These are phyloP conservation scores for Apophysomyces variabilis DNA, from an alignment of 371 early-diverging fungal genomes.

Conservation along the genomic window DNA sequence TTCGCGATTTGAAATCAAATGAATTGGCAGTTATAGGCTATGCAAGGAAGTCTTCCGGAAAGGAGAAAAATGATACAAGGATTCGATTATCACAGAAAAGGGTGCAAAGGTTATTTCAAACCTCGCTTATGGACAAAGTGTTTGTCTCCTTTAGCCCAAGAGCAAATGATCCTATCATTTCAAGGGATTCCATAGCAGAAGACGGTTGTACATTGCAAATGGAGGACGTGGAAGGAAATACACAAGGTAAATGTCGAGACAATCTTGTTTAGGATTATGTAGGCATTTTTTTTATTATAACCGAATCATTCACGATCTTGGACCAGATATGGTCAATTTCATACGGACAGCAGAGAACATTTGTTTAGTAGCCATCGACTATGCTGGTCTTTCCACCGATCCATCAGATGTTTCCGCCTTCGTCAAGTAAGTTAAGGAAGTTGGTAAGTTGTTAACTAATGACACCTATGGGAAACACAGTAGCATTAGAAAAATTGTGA, in stretches of 20 bases:
- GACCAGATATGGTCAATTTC: too few relatives aligned
- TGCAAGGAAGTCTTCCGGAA: slow-evolving; percentile 10
- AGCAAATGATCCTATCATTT: background rate
- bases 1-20: background rate
- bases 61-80: slow-evolving; percentile 12
- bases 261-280: too few relatives aligned
- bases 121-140: slow-evolving; percentile 18
- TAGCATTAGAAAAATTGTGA: too few relatives aligned
- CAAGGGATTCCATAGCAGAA: slow-evolving; percentile 1
- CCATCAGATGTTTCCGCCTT: too few relatives aligned
- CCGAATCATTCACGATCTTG: too few relatives aligned
- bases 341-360: too few relatives aligned
- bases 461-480: too few relatives aligned
- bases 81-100: slow-evolving; percentile 11
- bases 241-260: background rate
- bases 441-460: too few relatives aligned
- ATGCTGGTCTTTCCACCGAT: too few relatives aligned
- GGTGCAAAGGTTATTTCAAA: slow-evolving; percentile 10
- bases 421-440: too few relatives aligned
- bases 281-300: too few relatives aligned
- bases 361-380: too few relatives aligned
- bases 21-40: slow-evolving; percentile 13
- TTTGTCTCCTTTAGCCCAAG: slow-evolving; percentile 5
- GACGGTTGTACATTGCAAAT: background rate
- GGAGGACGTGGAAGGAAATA: background rate